phyloP scores from a whole-genome alignment of 2,329 filamentous ascomycete genomes.

The Penicillium sp. region DNA sequence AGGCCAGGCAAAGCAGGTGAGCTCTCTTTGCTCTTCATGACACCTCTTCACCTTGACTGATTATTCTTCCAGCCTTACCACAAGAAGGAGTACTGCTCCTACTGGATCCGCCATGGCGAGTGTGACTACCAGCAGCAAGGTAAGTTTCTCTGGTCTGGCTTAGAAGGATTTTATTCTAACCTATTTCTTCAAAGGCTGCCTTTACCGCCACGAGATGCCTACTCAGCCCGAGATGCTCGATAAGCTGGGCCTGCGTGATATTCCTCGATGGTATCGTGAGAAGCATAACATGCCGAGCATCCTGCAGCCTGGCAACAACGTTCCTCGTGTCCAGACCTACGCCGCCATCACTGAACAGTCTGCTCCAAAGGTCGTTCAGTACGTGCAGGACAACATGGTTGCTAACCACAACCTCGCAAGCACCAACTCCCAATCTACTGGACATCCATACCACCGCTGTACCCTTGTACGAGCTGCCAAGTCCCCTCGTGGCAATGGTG shows the following conservation, averaged over 20 bases:
- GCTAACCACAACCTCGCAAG: no score
- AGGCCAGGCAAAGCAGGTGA: neutral
- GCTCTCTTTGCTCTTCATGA: neutral
- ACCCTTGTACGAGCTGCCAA: neutral
- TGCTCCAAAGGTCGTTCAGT: no score
- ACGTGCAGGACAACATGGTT: no score
- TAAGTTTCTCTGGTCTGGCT: slow-evolving; percentile 15
- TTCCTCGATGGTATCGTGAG: slow-evolving; percentile 63
- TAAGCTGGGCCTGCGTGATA: slow-evolving; percentile 66
- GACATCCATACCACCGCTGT: neutral
- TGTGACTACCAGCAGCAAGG: slow-evolving; percentile 83
- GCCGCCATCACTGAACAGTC: neutral
- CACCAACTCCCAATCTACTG: no score
- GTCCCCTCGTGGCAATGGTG: slow-evolving; percentile 5
- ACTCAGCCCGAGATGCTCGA: slow-evolving; percentile 66
- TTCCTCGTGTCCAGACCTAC: slow-evolving; percentile 16
- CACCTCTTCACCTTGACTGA: no score
- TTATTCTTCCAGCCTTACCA: slow-evolving; percentile 1
- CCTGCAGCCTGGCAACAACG: slow-evolving; percentile 22
- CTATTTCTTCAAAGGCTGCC: slow-evolving; percentile 61
- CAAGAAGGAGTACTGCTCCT: slow-evolving; percentile 81
- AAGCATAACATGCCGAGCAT: slow-evolving; percentile 42
- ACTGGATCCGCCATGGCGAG: slow-evolving; percentile 84
- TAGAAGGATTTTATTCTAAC: slow-evolving; percentile 1
- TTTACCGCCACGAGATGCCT: slow-evolving; percentile 91